Evolutionary conservation across 805 yeast genomes (phyloP), one percentile per base, ranked within the genome.

Genomic region (Barnettozyma pratensis): DNA sequence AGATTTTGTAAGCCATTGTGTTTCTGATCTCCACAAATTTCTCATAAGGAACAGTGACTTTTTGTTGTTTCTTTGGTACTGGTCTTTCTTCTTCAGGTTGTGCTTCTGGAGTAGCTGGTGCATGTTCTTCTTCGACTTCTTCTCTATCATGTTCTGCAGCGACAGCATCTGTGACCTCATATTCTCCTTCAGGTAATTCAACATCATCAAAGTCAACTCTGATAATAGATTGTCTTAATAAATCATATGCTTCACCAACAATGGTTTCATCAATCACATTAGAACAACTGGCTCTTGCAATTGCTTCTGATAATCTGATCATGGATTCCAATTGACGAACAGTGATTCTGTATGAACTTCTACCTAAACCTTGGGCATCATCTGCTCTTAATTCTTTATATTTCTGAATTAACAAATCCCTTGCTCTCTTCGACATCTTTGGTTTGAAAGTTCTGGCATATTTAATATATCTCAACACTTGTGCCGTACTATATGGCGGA

Each of bases 391-490:
- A 75, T 59, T 87, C 95, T 63, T 87, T 88, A 68, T 92, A 92
- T 55, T 84, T 79, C 45, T 79, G 72, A 32, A 92, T 92, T 56
- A 92, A 71, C 53, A 76, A 80, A 48, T 81, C 83, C 57, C 96
- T 74, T 1, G 98, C 94, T 47, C 80, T 88, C 53, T 79, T 79
- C 4, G 90, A 81, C 85, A 92, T 79, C 54, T 77, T 79, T 2
- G 99, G 99, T 68, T 86, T 88, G 75, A 92, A 90, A 3, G 97
- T 89, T 56, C 87, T 80, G 2, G 98, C 97, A 62, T 91, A 94
- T 59, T 80, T 85, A 66, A 92, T 91, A 65, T 90, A 92, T 54
- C 97, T 76, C 45, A 88, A 76, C 39, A 92, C 76, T 68, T 91
- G 96, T 52, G 90, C 96, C 6, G 96, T 90, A 32, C 87, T 76